A percentile compares a stretch with the other conserved stretches of the same genome.
These are phyloP conservation scores for Russula sp. DNA, from an alignment of 768 basidiomycete species.

Conservation along the genomic window DNA sequence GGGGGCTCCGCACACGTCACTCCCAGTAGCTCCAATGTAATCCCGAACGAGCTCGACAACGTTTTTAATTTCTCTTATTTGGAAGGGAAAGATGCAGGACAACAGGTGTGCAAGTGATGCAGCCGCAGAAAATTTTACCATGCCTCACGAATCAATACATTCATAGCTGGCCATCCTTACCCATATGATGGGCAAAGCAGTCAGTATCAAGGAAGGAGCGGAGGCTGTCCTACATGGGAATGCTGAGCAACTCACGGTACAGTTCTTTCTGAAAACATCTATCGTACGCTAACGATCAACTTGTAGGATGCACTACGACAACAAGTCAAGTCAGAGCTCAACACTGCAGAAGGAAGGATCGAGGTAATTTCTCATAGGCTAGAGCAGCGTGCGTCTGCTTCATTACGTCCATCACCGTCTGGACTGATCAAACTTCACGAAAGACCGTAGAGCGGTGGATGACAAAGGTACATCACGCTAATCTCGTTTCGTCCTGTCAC, in stretches of 20 bases:
- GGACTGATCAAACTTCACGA: background rate
- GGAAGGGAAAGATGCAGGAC: slow-evolving; percentile 18
- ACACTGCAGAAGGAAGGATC: slow-evolving; percentile 16
- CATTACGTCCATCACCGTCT: background rate
- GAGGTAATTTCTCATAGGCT: slow-evolving; percentile 18
- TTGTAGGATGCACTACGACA: slow-evolving; percentile 14
- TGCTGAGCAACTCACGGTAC: slow-evolving; percentile 15
- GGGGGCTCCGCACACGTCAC: background rate
- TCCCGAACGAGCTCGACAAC: slow-evolving; percentile 3
- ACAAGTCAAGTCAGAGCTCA: slow-evolving; percentile 20
- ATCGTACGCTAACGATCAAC: background rate
- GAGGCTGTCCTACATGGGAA: slow-evolving; percentile 15
- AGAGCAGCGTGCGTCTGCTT: slow-evolving; percentile 13
- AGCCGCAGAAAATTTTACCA: background rate
- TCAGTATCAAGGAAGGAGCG: slow-evolving; percentile 22
- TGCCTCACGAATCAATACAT: background rate
- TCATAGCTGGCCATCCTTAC: slow-evolving; percentile 14
- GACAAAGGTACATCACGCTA: slow-evolving; percentile 15
- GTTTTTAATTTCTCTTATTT: slow-evolving; percentile 17
- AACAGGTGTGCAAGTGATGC: slow-evolving; percentile 9
- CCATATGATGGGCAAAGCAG: slow-evolving; percentile 19
- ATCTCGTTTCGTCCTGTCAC: background rate
- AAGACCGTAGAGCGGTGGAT: slow-evolving; percentile 19
- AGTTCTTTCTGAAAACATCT: background rate
- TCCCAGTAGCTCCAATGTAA: background rate